phyloP scores from a whole-genome alignment of 768 basidiomycete species.

The Hericium erinaceus region DNA sequence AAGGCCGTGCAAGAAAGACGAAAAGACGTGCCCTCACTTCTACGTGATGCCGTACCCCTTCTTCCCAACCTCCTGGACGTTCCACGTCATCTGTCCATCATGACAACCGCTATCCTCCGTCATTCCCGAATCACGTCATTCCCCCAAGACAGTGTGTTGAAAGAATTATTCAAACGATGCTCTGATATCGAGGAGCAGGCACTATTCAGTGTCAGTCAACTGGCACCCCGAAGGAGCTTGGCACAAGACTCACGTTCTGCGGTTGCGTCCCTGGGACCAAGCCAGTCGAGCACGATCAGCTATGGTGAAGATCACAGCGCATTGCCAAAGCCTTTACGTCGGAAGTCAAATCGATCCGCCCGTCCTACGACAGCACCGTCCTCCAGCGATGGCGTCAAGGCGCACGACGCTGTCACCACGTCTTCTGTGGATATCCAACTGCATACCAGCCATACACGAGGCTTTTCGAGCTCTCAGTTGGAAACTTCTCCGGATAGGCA shows the following conservation, averaged over 20 bases:
- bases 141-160: constrained; percentile 30
- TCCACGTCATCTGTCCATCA: constrained; percentile 65
- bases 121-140: constrained; percentile 26
- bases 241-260: neutral
- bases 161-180: constrained; percentile 52
- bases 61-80: constrained; percentile 72
- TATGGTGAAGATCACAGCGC: neutral
- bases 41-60: constrained; percentile 62
- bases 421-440: constrained; percentile 10
- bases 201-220: constrained; percentile 53
- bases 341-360: neutral
- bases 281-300: constrained; percentile 2
- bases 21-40: constrained; percentile 43
- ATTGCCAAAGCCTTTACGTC: neutral
- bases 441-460: constrained; percentile 11
- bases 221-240: constrained; percentile 19
- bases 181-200: constrained; percentile 65
- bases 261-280: constrained; percentile 2
- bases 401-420: too few species aligned
- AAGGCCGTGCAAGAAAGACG: constrained; percentile 52
- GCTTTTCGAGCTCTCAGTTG: neutral
- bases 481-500: neutral
- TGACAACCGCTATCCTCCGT: constrained; percentile 71
- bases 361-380: constrained; percentile 13
- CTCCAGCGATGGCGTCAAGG: neutral